phyloP scores from a whole-genome alignment of 75 land plant genomes.

The Cryptomeria japonica region DNA sequence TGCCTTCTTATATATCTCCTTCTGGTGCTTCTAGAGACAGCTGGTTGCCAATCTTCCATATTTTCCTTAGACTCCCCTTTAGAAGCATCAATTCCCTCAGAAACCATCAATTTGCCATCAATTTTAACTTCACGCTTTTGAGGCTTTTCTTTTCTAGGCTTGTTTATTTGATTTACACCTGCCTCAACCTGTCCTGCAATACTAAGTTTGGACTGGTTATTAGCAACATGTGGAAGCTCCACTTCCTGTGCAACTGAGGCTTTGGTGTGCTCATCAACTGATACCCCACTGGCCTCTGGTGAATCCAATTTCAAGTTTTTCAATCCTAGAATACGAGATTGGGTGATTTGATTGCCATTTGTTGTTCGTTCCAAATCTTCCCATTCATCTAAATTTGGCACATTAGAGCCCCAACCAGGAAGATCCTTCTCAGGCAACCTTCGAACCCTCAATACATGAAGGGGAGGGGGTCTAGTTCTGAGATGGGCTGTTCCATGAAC shows the following conservation, averaged over 20 bases:
- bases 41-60: constrained; percentile 69
- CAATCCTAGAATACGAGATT: constrained; percentile 72
- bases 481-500: constrained; percentile 74
- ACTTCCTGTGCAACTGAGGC: constrained; percentile 2
- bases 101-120: constrained; percentile 69
- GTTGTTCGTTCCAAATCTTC: constrained; percentile 62
- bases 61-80: constrained; percentile 51
- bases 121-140: constrained; percentile 36
- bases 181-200: constrained; percentile 18
- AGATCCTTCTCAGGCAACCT: constrained; percentile 55
- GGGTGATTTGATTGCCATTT: constrained; percentile 17
- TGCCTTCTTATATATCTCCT: constrained; percentile 70
- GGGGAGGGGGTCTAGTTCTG: constrained; percentile 76
- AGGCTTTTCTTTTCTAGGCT: constrained; percentile 19
- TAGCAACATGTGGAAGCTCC: neutral
- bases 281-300: neutral
- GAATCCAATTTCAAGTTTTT: constrained; percentile 52
- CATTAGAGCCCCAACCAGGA: constrained; percentile 96
- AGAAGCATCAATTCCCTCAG: constrained; percentile 78
- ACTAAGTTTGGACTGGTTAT: neutral
- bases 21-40: constrained; percentile 76
- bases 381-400: constrained; percentile 90
- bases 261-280: constrained; percentile 15
- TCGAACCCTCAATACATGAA: constrained; percentile 49
- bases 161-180: neutral